These are phyloP conservation scores for Zalaria sp. DNA, from an alignment of 2,329 filamentous ascomycete species.

Conservation along the genomic window DNA sequence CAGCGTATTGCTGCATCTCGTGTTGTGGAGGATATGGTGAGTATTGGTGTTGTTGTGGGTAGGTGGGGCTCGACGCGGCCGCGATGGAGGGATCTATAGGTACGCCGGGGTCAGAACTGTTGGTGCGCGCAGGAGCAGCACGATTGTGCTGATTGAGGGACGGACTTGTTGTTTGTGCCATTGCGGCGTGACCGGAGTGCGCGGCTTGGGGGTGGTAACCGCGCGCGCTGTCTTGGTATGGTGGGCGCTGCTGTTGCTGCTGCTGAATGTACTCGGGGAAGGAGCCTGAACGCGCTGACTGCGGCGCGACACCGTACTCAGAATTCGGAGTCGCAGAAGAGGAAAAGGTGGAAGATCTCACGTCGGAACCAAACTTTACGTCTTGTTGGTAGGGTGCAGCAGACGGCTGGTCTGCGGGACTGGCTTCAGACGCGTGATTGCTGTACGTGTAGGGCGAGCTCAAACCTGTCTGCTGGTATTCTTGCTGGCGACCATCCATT, in stretches of 20 bases:
- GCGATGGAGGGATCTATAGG: conserved; percentile 99
- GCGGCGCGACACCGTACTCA: conserved; percentile 71
- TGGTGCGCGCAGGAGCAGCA: conserved; percentile 49
- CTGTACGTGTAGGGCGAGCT: conserved; percentile 38
- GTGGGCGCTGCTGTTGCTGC: conserved; percentile 33
- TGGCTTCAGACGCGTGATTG: conserved; percentile 66
- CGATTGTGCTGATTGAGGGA: conserved; percentile 42
- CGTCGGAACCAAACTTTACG: conserved; percentile 12
- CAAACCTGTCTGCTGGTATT: conserved; percentile 41
- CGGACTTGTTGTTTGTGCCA: conserved; percentile 99
- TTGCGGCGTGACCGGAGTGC: conserved; percentile 66
- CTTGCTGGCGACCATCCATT: conserved; percentile 40
- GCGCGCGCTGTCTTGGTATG: conserved; percentile 12
- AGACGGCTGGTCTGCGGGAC: conserved; percentile 80
- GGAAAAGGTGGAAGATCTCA: conserved; percentile 52
- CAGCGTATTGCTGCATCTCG: conserved; percentile 73
- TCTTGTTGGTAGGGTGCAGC: conserved; percentile 84
- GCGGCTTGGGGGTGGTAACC: conserved; percentile 62
- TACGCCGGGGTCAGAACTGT: conserved; percentile 91
- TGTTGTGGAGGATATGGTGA: conserved; percentile 75
- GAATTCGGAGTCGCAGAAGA: conserved; percentile 73
- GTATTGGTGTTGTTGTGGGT: conserved; percentile 65
- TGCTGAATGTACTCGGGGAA: conserved; percentile 74
- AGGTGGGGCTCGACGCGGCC: conserved; percentile 72
- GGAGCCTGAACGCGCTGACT: conserved; percentile 62